Percentiles rank a stretch among this genome's conserved stretches.
Conservation (phyloP, 2,329 filamentous ascomycete genomes). For the Hymenoscyphus fraxineus region DNA sequence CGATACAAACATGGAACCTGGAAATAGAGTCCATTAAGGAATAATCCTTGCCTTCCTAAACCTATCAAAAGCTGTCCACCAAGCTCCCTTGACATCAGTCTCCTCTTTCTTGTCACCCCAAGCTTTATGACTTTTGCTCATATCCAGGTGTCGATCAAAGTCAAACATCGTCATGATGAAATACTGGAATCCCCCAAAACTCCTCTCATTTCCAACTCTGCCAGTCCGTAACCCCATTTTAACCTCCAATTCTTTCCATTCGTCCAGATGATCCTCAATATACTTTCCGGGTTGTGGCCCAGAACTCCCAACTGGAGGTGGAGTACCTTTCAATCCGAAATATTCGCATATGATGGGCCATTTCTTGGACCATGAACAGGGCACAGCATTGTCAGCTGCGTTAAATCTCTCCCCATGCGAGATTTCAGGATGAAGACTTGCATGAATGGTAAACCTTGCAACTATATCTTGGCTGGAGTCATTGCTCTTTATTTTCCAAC, state of each 20-base stretch:
- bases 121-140: conserved; percentile 41
- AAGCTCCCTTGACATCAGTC: conserved; percentile 34
- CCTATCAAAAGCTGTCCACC: conserved; percentile 42
- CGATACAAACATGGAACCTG: no score
- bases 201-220: conserved; percentile 38
- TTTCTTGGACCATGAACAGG: conserved; percentile 40
- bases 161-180: conserved; percentile 44
- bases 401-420: conserved; percentile 41
- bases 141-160: conserved; percentile 44
- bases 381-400: conserved; percentile 38
- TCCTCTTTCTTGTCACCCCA: conserved; percentile 41
- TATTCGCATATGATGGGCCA: conserved; percentile 46
- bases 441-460: conserved; percentile 41
- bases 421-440: conserved; percentile 40
- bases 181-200: conserved; percentile 40
- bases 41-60: conserved; percentile 43
- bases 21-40: conserved; percentile 22
- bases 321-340: conserved; percentile 43
- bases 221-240: conserved; percentile 39
- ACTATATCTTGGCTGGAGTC: conserved; percentile 37
- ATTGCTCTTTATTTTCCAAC: conserved; percentile 36
- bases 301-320: conserved; percentile 30
- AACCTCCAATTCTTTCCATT: conserved; percentile 35
- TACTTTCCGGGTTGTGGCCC: conserved; percentile 36
- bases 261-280: conserved; percentile 33